Evolutionary conservation across 768 basidiomycete species (phyloP), one percentile per base, ranked within the genome.

Genomic region (Lanmaoa rubissima): DNA sequence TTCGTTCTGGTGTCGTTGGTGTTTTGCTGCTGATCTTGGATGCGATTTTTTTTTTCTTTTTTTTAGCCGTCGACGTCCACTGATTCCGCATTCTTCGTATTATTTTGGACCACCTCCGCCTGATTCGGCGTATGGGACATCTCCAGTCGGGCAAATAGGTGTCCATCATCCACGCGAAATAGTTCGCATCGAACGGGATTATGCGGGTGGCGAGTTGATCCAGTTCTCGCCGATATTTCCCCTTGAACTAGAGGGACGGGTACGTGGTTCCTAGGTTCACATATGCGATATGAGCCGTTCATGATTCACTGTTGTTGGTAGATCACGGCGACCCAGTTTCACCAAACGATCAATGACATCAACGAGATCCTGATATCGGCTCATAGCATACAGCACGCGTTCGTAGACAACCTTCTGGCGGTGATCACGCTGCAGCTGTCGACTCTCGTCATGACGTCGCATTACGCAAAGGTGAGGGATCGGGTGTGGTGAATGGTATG

Each of bases 221-320:
- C 96, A 98, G 73, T 97, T 99, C 71, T 81, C 91, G 35, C 82
- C 92, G 0, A 84, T 87, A 61, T 99, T 89, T 72, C 94, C 93
- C 1, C 74, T 95, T 41, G 97, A 99, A 71, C 78, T 99, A 6
- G 95, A 98, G 63, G 92, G 93, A 45, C 81, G 97, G 71, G 94
- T 96, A 65, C 66, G 90, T 76, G 39, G 10, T 24, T 48, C 14
- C 21, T 11, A 34, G n/a, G 10, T 1, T 40, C 45, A 4, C 14
- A 19, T 39, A 11, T 31, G 36, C 5, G 32, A 24, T 46, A 59
- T 40, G 48, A 13, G 9, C 17, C 14, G 4, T 41, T 61, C 12
- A 47, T 40, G 19, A 7, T 41, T 52, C 31, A 36, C 5, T 31
- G 16, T 45, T 24, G 26, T 24, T 51, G 35, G 12, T 66, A 97